A percentile compares a stretch with the other conserved stretches of the same genome.
Conservation (phyloP, 306 rosid species). For the Gleditsia sinensis region DNA sequence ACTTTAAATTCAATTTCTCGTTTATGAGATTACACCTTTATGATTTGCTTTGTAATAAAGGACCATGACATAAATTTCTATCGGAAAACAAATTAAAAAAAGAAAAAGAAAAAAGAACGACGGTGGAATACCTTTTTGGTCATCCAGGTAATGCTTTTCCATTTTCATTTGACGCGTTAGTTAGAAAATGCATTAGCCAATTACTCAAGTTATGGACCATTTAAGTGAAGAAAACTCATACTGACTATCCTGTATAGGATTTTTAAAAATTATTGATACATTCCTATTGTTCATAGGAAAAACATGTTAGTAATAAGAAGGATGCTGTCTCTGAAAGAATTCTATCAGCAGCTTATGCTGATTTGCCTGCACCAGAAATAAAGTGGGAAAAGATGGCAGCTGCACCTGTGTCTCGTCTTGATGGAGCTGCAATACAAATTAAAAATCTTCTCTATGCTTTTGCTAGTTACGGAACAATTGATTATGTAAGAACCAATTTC, state of each 20-base stretch:
- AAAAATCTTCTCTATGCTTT: conserved; percentile 68
- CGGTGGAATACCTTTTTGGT: no score
- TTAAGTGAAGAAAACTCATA: neutral
- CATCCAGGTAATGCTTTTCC: no score
- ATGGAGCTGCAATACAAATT: conserved; percentile 86
- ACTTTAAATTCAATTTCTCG: no score
- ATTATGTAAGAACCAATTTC: conserved; percentile 44
- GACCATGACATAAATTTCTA: no score
- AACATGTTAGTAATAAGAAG: neutral
- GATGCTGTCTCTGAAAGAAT: conserved; percentile 37
- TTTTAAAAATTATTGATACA: neutral
- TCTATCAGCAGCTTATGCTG: conserved; percentile 72
- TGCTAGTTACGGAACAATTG: conserved; percentile 79
- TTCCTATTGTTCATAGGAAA: conserved; percentile 27
- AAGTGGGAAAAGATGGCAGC: conserved; percentile 72
- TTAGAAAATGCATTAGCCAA: neutral
- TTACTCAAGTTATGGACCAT: neutral
- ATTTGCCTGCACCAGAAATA: conserved; percentile 67
- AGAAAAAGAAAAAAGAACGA: no score
- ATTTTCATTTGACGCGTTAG: neutral
- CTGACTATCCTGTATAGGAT: neutral
- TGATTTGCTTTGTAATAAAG: no score
- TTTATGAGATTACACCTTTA: no score
- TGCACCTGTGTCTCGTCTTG: conserved; percentile 84
- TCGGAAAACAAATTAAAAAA: no score